Evolutionary conservation across 179 eudicot genomes (phyloP).

Genomic region (Silene vulgaris): DNA sequence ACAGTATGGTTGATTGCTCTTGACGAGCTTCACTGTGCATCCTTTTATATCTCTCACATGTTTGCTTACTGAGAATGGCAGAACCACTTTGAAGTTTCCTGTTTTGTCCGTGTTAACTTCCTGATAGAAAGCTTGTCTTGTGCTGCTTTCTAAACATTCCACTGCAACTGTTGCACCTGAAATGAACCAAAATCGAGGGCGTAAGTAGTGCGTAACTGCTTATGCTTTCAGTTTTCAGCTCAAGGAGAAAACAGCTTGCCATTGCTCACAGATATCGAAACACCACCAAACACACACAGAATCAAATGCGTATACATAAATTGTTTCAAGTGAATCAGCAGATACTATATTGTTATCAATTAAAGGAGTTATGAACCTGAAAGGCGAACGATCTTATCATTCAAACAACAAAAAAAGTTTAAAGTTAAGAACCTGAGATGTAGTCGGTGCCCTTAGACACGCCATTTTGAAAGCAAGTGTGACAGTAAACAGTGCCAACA

Average conservation of each 20-base stretch:
- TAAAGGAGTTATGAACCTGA: too few species aligned
- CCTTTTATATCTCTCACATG: constrained; percentile 48
- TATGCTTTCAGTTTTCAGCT: neutral
- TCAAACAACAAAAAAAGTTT: too few species aligned
- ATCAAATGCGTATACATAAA: too few species aligned
- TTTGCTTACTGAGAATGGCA: constrained; percentile 57
- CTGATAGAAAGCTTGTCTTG: constrained; percentile 34
- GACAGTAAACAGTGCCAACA: constrained; percentile 65
- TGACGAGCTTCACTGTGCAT: constrained; percentile 58
- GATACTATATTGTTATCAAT: too few species aligned
- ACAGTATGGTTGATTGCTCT: constrained; percentile 64
- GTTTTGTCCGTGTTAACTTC: constrained; percentile 53
- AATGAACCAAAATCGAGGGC: neutral
- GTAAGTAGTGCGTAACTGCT: neutral
- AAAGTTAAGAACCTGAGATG: constrained; percentile 55
- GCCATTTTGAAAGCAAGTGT: constrained; percentile 62
- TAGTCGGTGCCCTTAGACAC: constrained; percentile 44
- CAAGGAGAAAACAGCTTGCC: too few species aligned
- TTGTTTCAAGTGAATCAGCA: too few species aligned
- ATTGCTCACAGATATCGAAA: too few species aligned
- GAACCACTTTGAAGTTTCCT: constrained; percentile 56
- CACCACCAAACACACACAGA: too few species aligned
- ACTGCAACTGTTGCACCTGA: constrained; percentile 77
- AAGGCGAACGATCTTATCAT: too few species aligned
- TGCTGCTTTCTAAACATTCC: constrained; percentile 41